These are phyloP conservation scores for Annulohypoxylon nitens DNA, from an alignment of 495 filamentous ascomycete species.

Conservation along the genomic window DNA sequence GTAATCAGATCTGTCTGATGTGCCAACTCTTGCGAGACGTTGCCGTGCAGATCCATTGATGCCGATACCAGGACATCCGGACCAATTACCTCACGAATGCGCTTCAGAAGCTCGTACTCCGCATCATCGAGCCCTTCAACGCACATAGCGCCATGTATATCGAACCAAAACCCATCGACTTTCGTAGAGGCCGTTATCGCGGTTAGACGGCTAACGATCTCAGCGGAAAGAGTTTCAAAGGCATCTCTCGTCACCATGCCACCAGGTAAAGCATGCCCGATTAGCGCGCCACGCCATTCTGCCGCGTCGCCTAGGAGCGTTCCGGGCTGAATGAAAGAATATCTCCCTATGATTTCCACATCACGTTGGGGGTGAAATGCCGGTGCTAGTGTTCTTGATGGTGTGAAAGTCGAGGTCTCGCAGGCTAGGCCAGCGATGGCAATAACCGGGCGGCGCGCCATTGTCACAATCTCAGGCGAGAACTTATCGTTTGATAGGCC, in stretches of 20 bases:
- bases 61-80: slow-evolving; percentile 65
- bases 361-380: slow-evolving; percentile 67
- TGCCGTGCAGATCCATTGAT: slow-evolving; percentile 71
- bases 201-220: slow-evolving; percentile 62
- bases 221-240: slow-evolving; percentile 62
- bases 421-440: slow-evolving; percentile 69
- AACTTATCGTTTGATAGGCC: too few relatives aligned
- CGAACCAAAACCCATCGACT: slow-evolving; percentile 68
- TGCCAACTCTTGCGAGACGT: slow-evolving; percentile 65
- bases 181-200: slow-evolving; percentile 50
- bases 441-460: slow-evolving; percentile 59
- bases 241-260: slow-evolving; percentile 63
- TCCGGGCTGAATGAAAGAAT: slow-evolving; percentile 60
- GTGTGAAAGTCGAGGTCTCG: slow-evolving; percentile 69
- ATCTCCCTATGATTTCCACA: slow-evolving; percentile 61
- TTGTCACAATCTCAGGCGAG: background rate
- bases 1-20: slow-evolving; percentile 68
- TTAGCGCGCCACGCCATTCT: slow-evolving; percentile 65
- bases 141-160: slow-evolving; percentile 72
- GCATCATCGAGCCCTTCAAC: slow-evolving; percentile 66
- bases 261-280: slow-evolving; percentile 68
- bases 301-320: slow-evolving; percentile 59
- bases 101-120: slow-evolving; percentile 65
- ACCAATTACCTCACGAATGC: slow-evolving; percentile 63
- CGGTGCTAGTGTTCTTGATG: slow-evolving; percentile 63